Percentiles rank a stretch among this genome's conserved stretches.
Conservation (phyloP, 352 stramenopile species). For the Globisporangium irregulare region DNA sequence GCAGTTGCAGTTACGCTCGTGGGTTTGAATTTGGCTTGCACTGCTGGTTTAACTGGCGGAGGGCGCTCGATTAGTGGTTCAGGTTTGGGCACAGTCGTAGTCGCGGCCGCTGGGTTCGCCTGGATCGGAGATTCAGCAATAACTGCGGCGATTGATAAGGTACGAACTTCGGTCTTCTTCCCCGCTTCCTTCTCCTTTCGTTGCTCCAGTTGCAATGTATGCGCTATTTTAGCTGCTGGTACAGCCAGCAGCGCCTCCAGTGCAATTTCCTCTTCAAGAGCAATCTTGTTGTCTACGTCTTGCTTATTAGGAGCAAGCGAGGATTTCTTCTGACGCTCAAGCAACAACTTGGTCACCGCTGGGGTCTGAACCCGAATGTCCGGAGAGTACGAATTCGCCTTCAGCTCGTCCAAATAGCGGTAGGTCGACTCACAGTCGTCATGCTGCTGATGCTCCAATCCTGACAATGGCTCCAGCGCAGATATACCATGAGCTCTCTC, state of each 20-base stretch:
- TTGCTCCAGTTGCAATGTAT: not conserved
- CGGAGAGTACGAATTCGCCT: slow-evolving; percentile 7
- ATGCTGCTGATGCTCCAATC: not conserved
- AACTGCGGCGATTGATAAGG: not conserved
- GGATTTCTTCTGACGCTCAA: slow-evolving; percentile 6
- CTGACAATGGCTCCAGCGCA: not conserved
- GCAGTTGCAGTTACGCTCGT: not conserved
- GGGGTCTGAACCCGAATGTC: slow-evolving; percentile 10
- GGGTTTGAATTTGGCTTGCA: not conserved
- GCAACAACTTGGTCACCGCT: slow-evolving; percentile 16
- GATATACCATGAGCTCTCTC: not conserved
- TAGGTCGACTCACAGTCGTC: not conserved
- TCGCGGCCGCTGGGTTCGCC: not conserved
- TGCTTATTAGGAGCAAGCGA: not conserved
- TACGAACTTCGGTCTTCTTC: not conserved
- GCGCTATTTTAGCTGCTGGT: not conserved
- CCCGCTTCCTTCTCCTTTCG: not conserved
- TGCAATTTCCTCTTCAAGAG: not conserved
- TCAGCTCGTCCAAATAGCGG: slow-evolving; percentile 3
- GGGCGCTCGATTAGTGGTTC: not conserved
- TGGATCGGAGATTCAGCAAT: not conserved
- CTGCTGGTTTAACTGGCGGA: not conserved
- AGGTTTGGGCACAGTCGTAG: not conserved
- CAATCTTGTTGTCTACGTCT: not conserved
- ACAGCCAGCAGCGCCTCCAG: not conserved